Base-by-base conservation (phyloP, 768 basidiomycete species). In the Suillus subalutaceus region DNA sequence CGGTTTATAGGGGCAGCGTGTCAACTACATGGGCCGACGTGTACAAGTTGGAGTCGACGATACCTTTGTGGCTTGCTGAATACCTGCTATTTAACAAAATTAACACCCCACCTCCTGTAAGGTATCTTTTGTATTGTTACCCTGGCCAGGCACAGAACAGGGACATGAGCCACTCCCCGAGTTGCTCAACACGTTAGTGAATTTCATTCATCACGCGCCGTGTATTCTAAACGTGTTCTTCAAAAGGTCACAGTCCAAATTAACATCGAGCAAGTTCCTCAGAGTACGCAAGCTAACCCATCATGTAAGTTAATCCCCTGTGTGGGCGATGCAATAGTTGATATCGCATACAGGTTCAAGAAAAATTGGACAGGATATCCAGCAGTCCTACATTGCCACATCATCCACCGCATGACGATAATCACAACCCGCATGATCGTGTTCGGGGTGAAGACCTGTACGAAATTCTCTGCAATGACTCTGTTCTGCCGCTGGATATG, bases 11-110 rank as follows among this genome's bases (percentile, higher is more conserved):
- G 41, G 89, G 93, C 3, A 84, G 85, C 35, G 87, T 91, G 3
- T 82, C 83, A 1, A 83, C 82, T 41, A 85, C 87, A 9, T 86
- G 81, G 63, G 81, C 81, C 2, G 90, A 91, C 64, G 70, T 80
- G 63, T 75, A 79, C 48, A 67, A 75, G 16, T 80, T 98, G 43
- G 96, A 97, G 77, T 86, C 88, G 71, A 83, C 80, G 46, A 88
- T 94, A 82, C 97, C 97, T 4, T 72, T 89, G 69, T 99, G 97
- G 97, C 79, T 97, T 58, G 79, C 94, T 61, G 94, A 98, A 75
- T 97, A 91, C 71, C 78, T 98, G 46, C 82, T 98, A 46, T 78
- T 88, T 16, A 90, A 91, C 69, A 88, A 85, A 72, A 79, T 83
- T 63, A 79, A 85, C 16, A 69, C 83, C 35, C 72, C 82, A 0